phyloP scores from a whole-genome alignment of 2,329 filamentous ascomycete genomes.

The Hymenoscyphus infarciens region DNA sequence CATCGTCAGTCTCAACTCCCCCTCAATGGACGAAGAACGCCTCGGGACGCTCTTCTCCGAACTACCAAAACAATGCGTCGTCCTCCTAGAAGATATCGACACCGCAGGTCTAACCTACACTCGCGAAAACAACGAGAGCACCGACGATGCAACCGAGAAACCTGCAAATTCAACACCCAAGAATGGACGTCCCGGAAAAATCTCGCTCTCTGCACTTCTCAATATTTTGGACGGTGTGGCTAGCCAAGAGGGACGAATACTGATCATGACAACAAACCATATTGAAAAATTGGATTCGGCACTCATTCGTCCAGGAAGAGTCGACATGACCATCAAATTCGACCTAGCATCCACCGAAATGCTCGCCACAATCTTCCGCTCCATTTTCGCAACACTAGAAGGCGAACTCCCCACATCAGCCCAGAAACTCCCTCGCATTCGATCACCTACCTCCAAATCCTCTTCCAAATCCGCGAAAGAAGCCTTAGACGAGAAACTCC shows the following conservation, averaged over 20 bases:
- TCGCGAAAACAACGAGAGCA: conserved; percentile 20
- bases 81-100: conserved; percentile 75
- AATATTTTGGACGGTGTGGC: conserved; percentile 69
- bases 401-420: conserved; percentile 23
- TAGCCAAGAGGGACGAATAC: conserved; percentile 61
- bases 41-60: conserved; percentile 61
- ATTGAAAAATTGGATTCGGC: conserved; percentile 58
- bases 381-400: conserved; percentile 39
- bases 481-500: conserved; percentile 7
- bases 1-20: conserved; percentile 64
- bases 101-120: conserved; percentile 63
- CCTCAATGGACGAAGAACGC: conserved; percentile 60
- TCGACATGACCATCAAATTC: conserved; percentile 60
- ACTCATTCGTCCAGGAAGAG: conserved; percentile 57
- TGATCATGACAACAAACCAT: conserved; percentile 71
- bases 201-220: conserved; percentile 62
- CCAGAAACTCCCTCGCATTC: neutral
- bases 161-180: conserved; percentile 23
- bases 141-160: conserved; percentile 16
- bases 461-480: conserved; percentile 8
- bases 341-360: conserved; percentile 29
- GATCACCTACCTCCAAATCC: conserved; percentile 1
- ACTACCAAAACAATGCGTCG: conserved; percentile 66
- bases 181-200: conserved; percentile 19
- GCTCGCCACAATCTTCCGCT: conserved; percentile 32